These are phyloP conservation scores for Tagetes erecta DNA, from an alignment of 129 eudicot species.

Conservation along the genomic window DNA sequence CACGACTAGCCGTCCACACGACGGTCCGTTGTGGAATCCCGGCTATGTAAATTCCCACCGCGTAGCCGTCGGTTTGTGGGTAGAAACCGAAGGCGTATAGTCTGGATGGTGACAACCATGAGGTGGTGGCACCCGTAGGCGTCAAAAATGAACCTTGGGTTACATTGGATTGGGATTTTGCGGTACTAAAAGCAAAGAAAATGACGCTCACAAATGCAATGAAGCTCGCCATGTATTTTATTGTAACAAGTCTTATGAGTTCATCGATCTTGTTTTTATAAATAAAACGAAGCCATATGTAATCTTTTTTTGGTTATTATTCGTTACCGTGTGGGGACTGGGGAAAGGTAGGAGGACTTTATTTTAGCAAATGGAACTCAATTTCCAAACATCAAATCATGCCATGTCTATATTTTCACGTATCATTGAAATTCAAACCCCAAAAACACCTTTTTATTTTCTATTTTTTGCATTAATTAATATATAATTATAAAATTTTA, in stretches of 20 bases:
- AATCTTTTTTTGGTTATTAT: too few relatives aligned
- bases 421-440: too few relatives aligned
- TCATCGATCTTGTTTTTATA: background rate
- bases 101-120: constrained; percentile 53
- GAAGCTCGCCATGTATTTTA: background rate
- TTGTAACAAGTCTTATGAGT: background rate
- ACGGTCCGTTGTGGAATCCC: constrained; percentile 19
- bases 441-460: too few relatives aligned
- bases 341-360: too few relatives aligned
- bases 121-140: constrained; percentile 33
- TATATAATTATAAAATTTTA: too few relatives aligned
- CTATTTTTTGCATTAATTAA: too few relatives aligned
- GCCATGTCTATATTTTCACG: too few relatives aligned
- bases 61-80: constrained; percentile 33
- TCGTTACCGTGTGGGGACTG: too few relatives aligned
- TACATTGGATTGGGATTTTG: constrained; percentile 27
- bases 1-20: too few relatives aligned
- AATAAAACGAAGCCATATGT: too few relatives aligned
- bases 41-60: constrained; percentile 40
- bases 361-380: too few relatives aligned
- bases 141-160: constrained; percentile 21
- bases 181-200: background rate
- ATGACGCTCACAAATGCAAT: constrained; percentile 4
- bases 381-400: too few relatives aligned
- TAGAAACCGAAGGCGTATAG: constrained; percentile 57